Conservation (phyloP, 306 rosid species). For the Cucumis sativus region Cucumber_9930_V3 NC_026658.2:18850001-18850500, state of each 20-base stretch:
- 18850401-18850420: conserved; percentile 48
- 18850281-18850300: neutral
- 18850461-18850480: conserved; percentile 70
- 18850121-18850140: neutral
- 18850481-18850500: conserved; percentile 56
- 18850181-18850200: neutral
- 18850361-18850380: conserved; percentile 51
- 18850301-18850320: conserved; percentile 57
- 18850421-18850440: conserved; percentile 71
- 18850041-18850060: neutral
- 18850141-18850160: neutral
- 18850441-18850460: conserved; percentile 33
- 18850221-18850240: neutral
- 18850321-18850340: conserved; percentile 77
- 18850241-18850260: neutral
- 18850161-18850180: neutral
- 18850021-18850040: neutral
- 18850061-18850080: neutral
- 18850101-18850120: neutral
- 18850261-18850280: neutral
- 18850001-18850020: neutral
- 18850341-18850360: conserved; percentile 90
- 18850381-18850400: conserved; percentile 51
- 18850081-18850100: neutral
- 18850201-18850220: neutral